These are phyloP conservation scores for Plasmopara muralis DNA, from an alignment of 352 stramenopile species.

Conservation along the genomic window DNA sequence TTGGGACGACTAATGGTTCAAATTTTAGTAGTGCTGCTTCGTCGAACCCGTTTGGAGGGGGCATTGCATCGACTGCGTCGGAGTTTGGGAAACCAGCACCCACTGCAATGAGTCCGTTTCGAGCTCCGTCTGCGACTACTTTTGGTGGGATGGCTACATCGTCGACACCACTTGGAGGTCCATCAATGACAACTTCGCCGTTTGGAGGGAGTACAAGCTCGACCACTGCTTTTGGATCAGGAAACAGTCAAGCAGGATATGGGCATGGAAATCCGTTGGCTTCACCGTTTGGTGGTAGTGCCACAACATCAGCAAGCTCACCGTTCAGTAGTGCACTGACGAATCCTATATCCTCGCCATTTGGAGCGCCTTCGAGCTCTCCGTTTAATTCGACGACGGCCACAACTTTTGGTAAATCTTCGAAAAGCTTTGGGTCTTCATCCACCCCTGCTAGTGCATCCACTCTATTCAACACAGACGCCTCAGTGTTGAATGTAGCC, in stretches of 20 bases:
- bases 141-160: conserved; percentile 22
- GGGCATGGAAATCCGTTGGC: conserved; percentile 8
- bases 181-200: conserved; percentile 13
- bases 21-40: conserved; percentile 14
- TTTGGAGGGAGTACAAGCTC: conserved; percentile 18
- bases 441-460: conserved; percentile 18
- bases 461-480: conserved; percentile 7
- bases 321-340: conserved; percentile 13
- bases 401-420: conserved; percentile 14
- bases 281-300: conserved; percentile 18
- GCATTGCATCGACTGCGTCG: conserved; percentile 15
- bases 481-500: conserved; percentile 14
- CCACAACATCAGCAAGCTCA: conserved; percentile 6
- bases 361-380: conserved; percentile 15
- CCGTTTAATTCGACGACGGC: conserved; percentile 15
- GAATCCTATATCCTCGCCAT: conserved; percentile 17
- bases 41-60: conserved; percentile 22
- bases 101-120: conserved; percentile 31
- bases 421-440: conserved; percentile 14
- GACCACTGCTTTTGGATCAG: conserved; percentile 19
- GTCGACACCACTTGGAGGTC: neutral
- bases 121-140: conserved; percentile 11
- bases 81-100: conserved; percentile 22
- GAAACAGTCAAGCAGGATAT: conserved; percentile 4
- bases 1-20: conserved; percentile 12